phyloP scores from a whole-genome alignment of 352 stramenopile species.

The Phytophthora capsici region DNA sequence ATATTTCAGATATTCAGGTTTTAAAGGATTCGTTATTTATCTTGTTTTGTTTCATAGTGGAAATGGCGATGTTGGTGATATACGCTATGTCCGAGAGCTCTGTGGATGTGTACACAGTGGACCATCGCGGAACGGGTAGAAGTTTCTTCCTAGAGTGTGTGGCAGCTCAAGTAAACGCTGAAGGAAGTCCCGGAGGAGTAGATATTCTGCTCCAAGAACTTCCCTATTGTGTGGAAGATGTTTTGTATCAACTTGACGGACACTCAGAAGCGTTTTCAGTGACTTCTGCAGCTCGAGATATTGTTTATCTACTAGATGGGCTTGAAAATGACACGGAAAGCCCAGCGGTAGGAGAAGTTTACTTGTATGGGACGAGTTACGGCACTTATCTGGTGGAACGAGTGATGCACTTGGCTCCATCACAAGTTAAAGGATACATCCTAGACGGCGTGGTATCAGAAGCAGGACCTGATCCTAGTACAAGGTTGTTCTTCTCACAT shows the following conservation, averaged over 20 bases:
- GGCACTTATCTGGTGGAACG: conserved; percentile 61
- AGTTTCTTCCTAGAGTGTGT: conserved; percentile 45
- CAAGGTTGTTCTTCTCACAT: conserved; percentile 38
- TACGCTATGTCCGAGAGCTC: conserved; percentile 40
- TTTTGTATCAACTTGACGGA: conserved; percentile 34
- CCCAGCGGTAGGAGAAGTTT: conserved; percentile 27
- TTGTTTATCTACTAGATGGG: conserved; percentile 28
- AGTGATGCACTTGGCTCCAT: conserved; percentile 52
- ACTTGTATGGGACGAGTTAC: conserved; percentile 66
- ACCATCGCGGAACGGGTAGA: conserved; percentile 49
- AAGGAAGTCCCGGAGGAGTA: conserved; percentile 14
- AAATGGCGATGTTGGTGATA: conserved; percentile 43
- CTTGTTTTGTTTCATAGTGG: conserved; percentile 31
- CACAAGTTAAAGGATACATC: conserved; percentile 51
- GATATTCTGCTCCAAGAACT: conserved; percentile 26
- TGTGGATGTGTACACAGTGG: conserved; percentile 59
- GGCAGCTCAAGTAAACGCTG: conserved; percentile 38
- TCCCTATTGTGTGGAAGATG: conserved; percentile 32
- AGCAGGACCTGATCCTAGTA: conserved; percentile 24
- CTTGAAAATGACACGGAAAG: conserved; percentile 22
- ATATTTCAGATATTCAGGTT: no score
- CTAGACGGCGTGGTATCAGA: conserved; percentile 53
- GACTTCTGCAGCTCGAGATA: conserved; percentile 53
- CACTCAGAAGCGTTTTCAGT: conserved; percentile 46
- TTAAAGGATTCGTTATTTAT: no score